Base-by-base conservation (phyloP, 2,329 filamentous ascomycete species). In the Cladosporium sphaerospermum region DNA sequence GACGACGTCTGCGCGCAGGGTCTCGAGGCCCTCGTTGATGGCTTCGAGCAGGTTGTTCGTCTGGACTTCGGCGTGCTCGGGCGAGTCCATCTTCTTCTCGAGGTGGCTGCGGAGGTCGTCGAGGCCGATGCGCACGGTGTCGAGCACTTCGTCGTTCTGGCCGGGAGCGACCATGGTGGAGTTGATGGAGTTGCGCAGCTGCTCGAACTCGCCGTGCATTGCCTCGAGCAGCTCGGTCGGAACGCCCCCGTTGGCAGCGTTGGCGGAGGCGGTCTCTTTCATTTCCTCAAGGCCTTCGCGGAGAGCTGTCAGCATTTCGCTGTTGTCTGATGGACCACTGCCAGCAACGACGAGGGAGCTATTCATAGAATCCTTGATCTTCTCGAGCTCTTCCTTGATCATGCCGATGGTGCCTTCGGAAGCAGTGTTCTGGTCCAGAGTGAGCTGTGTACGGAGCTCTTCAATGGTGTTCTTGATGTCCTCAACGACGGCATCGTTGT, bases 1-100 rank as follows among this genome's bases (percentile, higher is more conserved):
- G 58, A 80, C 75, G 46, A 96, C 80, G 60, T 96, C 91, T 13
- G 81, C 77, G 4, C 89, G 81, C 33, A 96, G 78, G 41, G 79
- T 81, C 56, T 88, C 86, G 36, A 96, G 78, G 2, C 90, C 89
- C 45, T 84, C 80, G 52, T 82, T 79, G 57, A 85, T 73, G 7
- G 78, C 78, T 59, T 84, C 81, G 6, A 84, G 72, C 18, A 85
- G 71, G 57, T 84, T 80, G 46, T 73, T 74, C 16, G 79, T 81
- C 49, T 77, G 75, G 14, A 75, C 41, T 55, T 62, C 52, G 23
- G 78, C 73, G 51, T 71, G 77, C 45, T 83, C 79, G 3, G 74
- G 74, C 11, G 71, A 76, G 53, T 78, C 76, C 40, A 82, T 74
- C 64, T 76, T 78, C 56, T 75, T 76, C 54, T 78, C 74, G 10